Conservation (phyloP, 768 basidiomycete species). For the Mycena crocata region DNA sequence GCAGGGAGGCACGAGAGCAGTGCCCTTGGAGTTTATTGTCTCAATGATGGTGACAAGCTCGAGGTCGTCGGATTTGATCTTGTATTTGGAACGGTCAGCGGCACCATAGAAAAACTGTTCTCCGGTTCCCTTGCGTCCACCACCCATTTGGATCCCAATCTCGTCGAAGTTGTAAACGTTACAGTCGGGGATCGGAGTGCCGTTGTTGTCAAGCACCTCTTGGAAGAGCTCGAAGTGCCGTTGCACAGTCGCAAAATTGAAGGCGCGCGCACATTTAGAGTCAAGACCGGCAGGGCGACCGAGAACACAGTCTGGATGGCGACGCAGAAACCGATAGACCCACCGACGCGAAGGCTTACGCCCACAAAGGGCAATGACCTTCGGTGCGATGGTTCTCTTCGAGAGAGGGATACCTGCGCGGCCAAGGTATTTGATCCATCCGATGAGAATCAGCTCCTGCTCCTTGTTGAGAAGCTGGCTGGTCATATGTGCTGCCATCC, state of each 20-base stretch:
- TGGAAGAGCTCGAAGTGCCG: conserved; percentile 34
- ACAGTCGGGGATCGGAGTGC: conserved; percentile 36
- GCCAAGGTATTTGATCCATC: conserved; percentile 24
- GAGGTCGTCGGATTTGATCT: conserved; percentile 20
- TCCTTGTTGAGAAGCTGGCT: conserved; percentile 1
- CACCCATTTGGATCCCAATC: conserved; percentile 44
- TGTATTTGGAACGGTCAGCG: conserved; percentile 7
- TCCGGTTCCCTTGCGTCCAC: conserved; percentile 27
- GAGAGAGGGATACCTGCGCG: conserved; percentile 11
- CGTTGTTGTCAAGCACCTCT: conserved; percentile 29
- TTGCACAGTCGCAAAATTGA: conserved; percentile 38
- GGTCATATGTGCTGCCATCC: conserved; percentile 5
- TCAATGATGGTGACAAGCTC: conserved; percentile 20
- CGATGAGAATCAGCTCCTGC: conserved; percentile 8
- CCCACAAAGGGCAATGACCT: conserved; percentile 20
- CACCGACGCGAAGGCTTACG: conserved; percentile 9
- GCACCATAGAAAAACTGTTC: conserved; percentile 10
- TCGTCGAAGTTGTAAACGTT: conserved; percentile 47
- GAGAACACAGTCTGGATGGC: conserved; percentile 10
- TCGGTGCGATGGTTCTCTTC: conserved; percentile 16
- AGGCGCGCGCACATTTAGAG: conserved; percentile 42
- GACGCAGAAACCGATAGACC: conserved; percentile 12
- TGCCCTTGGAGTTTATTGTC: background rate
- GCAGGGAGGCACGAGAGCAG: conserved; percentile 6
- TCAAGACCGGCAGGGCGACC: conserved; percentile 38